phyloP scores from a whole-genome alignment of 192 early-diverging fungal genomes.

The Piromyces finnis region DNA sequence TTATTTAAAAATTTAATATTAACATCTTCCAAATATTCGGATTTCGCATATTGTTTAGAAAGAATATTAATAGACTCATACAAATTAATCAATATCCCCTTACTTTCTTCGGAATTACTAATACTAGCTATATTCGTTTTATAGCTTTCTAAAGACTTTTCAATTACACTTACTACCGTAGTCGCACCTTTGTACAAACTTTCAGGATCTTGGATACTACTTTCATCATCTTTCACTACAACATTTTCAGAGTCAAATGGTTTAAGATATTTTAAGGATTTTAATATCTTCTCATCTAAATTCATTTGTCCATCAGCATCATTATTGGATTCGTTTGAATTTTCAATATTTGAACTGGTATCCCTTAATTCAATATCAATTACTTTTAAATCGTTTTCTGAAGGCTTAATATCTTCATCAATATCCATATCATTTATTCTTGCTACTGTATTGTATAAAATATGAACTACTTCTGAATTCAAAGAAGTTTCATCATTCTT shows the following conservation, averaged over 20 bases:
- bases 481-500: no score
- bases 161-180: background rate
- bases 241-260: background rate
- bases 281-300: background rate
- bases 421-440: no score
- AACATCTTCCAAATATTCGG: background rate
- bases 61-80: background rate
- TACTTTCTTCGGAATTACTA: background rate
- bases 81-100: background rate
- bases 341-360: no score
- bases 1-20: background rate
- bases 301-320: background rate
- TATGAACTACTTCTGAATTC: no score
- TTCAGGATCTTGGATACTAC: background rate
- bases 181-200: background rate
- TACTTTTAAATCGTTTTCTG: no score
- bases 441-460: no score
- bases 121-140: background rate
- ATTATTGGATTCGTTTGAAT: no score
- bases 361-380: no score
- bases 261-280: background rate
- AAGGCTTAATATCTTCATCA: no score
- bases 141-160: background rate
- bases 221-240: background rate
- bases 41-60: background rate